phyloP scores from a whole-genome alignment of 768 basidiomycete species.

The Rhizopogon roseolus region DNA sequence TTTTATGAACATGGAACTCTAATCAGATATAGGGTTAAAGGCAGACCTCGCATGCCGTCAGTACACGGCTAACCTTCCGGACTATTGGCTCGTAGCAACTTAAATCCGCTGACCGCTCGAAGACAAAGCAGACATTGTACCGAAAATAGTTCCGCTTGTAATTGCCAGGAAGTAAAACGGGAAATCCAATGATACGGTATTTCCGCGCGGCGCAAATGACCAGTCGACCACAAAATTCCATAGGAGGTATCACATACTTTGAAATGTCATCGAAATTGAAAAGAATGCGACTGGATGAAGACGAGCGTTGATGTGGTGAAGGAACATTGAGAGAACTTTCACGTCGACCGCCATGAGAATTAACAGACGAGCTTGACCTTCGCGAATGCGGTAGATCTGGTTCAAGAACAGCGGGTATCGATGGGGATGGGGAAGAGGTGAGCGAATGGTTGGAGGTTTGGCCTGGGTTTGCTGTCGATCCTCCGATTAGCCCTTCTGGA shows the following conservation, averaged over 20 bases:
- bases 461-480: slow-evolving; percentile 31
- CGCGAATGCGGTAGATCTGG: slow-evolving; percentile 36
- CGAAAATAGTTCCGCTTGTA: slow-evolving; percentile 87
- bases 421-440: slow-evolving; percentile 30
- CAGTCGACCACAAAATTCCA: slow-evolving; percentile 80
- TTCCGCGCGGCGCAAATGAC: slow-evolving; percentile 80
- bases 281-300: slow-evolving; percentile 49
- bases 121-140: slow-evolving; percentile 96
- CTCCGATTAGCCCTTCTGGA: slow-evolving; percentile 82
- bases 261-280: slow-evolving; percentile 91
- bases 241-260: slow-evolving; percentile 90
- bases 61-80: slow-evolving; percentile 87
- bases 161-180: slow-evolving; percentile 68
- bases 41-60: slow-evolving; percentile 84
- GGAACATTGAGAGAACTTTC: slow-evolving; percentile 39
- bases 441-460: slow-evolving; percentile 22
- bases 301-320: slow-evolving; percentile 42
- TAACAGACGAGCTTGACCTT: slow-evolving; percentile 47
- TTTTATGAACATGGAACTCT: slow-evolving; percentile 1
- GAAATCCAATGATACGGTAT: slow-evolving; percentile 90
- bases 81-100: slow-evolving; percentile 96
- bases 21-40: slow-evolving; percentile 4
- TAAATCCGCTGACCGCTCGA: slow-evolving; percentile 84
- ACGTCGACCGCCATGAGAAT: slow-evolving; percentile 42
- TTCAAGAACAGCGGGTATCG: slow-evolving; percentile 25